Base-by-base conservation (phyloP, 495 filamentous ascomycete species). In the Talaromyces wortmannii region DNA sequence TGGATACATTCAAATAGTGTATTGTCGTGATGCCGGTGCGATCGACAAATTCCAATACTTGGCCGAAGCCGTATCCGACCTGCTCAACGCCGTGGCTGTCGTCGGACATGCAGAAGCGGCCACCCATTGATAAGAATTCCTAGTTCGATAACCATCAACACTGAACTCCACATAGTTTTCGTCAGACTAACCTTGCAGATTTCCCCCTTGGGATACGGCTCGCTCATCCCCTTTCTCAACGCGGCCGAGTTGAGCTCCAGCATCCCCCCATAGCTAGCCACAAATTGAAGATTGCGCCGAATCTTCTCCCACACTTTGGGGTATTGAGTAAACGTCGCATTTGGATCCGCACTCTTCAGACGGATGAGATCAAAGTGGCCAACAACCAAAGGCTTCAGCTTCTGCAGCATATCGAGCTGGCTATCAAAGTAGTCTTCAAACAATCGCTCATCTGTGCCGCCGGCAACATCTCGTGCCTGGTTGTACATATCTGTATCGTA, bases 291-390 rank as follows among this genome's bases (percentile, higher is more conserved):
- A 69, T 97, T 97, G 49, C 91, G 76, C 49, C 78, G 53, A 2
- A 92, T 78, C 63, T 74, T 81, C 57, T 75, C 66, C 92, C 92
- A 96, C 4, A 96, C 89, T 0, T 69, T 72, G 6, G 69, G 70
- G 65, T 75, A 81, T 36, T 56, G 55, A 54, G 57, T 73, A 49
- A 92, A 74, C 52, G 79, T 79, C 45, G 76, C 64, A 56, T 83
- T 77, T 5, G 83, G 83, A 30, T 87, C 76, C 58, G 84, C 79
- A 59, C 86, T 89, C 64, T 89, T 80, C 58, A 98, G 69, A 40
- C 92, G 72, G 55, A 97, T 89, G 32, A 98, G 73, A 72, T 98
- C 94, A 68, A 97, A 95, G 69, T 98, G 94, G 10, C 91, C 94
- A 15, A 98, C 85, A 13, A 97, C 81, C 8, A 82, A 80, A 40